Evolutionary conservation across 2,329 filamentous ascomycete species (phyloP).

Genomic region (Podosphaera leucotricha): DNA sequence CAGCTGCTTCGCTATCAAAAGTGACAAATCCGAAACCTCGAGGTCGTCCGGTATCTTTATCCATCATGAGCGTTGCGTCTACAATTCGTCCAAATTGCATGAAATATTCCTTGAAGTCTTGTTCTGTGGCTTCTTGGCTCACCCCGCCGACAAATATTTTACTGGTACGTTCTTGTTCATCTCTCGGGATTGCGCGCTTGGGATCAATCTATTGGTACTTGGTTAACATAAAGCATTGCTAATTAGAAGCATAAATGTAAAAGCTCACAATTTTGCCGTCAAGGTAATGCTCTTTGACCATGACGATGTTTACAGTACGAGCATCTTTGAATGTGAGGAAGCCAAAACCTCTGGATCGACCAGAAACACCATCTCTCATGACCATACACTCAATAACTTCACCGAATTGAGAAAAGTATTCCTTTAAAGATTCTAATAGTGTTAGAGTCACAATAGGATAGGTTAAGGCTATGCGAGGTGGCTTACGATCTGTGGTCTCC

Average conservation of each 20-base stretch:
- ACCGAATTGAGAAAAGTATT: slow-evolving; percentile 95
- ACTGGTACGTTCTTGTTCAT: slow-evolving; percentile 93
- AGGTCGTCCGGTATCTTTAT: slow-evolving; percentile 95
- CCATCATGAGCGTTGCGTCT: slow-evolving; percentile 98
- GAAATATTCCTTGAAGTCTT: slow-evolving; percentile 93
- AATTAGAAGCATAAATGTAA: slow-evolving; percentile 5
- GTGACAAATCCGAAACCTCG: slow-evolving; percentile 96
- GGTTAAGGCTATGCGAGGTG: neutral
- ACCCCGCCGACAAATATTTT: slow-evolving; percentile 98
- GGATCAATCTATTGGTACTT: slow-evolving; percentile 54
- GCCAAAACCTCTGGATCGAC: slow-evolving; percentile 83
- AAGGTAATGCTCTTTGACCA: slow-evolving; percentile 97
- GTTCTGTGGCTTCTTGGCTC: slow-evolving; percentile 87
- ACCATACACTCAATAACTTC: slow-evolving; percentile 96
- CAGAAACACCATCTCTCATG: slow-evolving; percentile 92
- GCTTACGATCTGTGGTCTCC: slow-evolving; percentile 94
- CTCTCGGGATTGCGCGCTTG: slow-evolving; percentile 86
- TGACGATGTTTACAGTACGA: slow-evolving; percentile 94
- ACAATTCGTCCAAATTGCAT: slow-evolving; percentile 89
- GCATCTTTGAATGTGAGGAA: slow-evolving; percentile 96
- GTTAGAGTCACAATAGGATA: slow-evolving; percentile 2
- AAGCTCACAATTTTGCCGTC: slow-evolving; percentile 87
- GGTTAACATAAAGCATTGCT: slow-evolving; percentile 3
- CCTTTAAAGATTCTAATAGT: slow-evolving; percentile 62
- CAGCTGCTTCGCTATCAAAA: slow-evolving; percentile 85